Percentiles rank a stretch among this genome's conserved stretches.
Evolutionary conservation across 495 filamentous ascomycete species (phyloP).

Genomic region (Podospora pseudoanserina): DNA sequence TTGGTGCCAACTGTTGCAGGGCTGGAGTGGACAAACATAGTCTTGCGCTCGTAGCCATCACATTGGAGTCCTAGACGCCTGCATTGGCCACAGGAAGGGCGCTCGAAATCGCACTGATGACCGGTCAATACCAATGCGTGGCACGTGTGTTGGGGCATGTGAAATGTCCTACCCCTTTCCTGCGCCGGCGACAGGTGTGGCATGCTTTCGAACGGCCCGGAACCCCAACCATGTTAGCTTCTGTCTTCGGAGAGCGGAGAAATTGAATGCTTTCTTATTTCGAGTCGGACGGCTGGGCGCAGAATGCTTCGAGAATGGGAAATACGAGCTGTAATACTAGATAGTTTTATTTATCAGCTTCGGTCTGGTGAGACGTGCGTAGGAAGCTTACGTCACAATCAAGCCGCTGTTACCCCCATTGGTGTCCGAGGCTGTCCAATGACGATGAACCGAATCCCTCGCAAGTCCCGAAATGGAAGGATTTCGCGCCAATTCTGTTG

Average conservation of each 20-base stretch:
- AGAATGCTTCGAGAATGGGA: not conserved
- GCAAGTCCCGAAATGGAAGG: not conserved
- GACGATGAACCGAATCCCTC: not conserved
- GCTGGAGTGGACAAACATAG: constrained; percentile 17
- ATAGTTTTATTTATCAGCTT: not conserved
- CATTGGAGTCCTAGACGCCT: constrained; percentile 12
- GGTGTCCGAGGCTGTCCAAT: not conserved
- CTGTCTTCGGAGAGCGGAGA: not conserved
- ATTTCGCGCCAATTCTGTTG: not conserved
- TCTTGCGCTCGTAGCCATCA: constrained; percentile 18
- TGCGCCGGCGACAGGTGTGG: constrained; percentile 13
- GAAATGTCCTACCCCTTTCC: constrained; percentile 11
- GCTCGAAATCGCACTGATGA: constrained; percentile 14
- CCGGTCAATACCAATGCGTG: not conserved
- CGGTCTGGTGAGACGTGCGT: not conserved
- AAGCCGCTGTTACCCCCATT: not conserved
- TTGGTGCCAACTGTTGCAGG: not conserved
- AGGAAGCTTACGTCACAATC: not conserved
- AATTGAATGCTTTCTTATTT: not conserved
- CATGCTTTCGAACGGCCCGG: constrained; percentile 12
- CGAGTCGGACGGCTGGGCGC: not conserved
- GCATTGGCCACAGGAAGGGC: constrained; percentile 17
- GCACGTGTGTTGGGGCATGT: not conserved
- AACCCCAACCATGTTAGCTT: constrained; percentile 11
- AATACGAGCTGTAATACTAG: not conserved